Percentiles rank a stretch among this genome's conserved stretches.
Conservation (phyloP, 2,329 filamentous ascomycete genomes). For the Pestalotiopsis sp. region DNA sequence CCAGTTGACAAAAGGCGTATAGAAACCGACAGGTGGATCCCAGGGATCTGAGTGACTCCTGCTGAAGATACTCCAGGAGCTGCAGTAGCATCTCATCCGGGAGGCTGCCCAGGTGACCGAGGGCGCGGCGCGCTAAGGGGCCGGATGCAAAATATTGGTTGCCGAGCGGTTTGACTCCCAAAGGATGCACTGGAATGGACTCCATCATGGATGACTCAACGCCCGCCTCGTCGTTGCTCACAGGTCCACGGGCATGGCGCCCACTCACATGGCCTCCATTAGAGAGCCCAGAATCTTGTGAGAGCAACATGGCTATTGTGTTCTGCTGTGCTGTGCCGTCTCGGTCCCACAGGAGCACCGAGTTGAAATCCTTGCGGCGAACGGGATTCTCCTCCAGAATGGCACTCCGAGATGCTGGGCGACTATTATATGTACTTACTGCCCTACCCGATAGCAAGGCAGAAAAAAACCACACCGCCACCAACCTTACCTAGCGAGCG, state of each 20-base stretch:
- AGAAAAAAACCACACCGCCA: neutral
- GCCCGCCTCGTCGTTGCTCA: neutral
- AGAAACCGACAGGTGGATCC: slow-evolving; percentile 83
- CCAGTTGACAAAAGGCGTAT: slow-evolving; percentile 80
- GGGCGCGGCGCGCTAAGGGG: slow-evolving; percentile 66
- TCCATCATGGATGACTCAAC: slow-evolving; percentile 22
- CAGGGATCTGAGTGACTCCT: slow-evolving; percentile 61
- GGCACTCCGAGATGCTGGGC: neutral
- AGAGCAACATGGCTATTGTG: slow-evolving; percentile 15
- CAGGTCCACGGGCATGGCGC: neutral
- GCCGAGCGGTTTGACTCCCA: slow-evolving; percentile 83
- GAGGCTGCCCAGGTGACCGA: slow-evolving; percentile 67
- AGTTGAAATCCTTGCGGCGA: neutral
- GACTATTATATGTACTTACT: neutral
- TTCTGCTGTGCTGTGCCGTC: neutral
- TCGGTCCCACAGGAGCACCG: neutral
- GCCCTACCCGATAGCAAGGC: neutral
- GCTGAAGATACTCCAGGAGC: slow-evolving; percentile 76
- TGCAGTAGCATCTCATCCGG: slow-evolving; percentile 82
- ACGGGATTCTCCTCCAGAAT: neutral
- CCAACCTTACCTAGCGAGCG: neutral
- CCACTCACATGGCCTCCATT: slow-evolving; percentile 6
- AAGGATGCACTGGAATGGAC: slow-evolving; percentile 75
- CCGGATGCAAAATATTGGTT: slow-evolving; percentile 74
- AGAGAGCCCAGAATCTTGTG: slow-evolving; percentile 13